Evolutionary conservation across 495 filamentous ascomycete genomes (phyloP), one percentile per base, ranked within the genome.

Genomic region (Penicillium desertorum): DNA sequence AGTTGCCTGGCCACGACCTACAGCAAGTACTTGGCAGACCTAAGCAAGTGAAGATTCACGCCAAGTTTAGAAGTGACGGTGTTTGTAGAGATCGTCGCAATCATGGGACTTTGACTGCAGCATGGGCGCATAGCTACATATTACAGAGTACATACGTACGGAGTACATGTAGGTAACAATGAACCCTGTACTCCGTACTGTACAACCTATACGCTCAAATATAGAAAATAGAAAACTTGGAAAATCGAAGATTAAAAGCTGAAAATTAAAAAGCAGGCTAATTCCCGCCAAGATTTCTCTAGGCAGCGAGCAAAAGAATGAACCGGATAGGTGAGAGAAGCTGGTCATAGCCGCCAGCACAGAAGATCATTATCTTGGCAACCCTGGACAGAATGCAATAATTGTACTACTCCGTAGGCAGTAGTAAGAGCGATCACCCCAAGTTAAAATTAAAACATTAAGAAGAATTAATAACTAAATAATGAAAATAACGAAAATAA

Each of bases 231-330:
- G 39, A 23, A 20, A 23, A 29, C 10, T 4, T 22, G 22, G 14
- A 32, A 45, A 32, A 14, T 29, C 7, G 14, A 32, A 51, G 23
- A 17, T 29, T 8, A 5, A 30, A 23, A n/a, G 25, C 11, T 12
- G 12, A 29, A 47, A 22, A 32, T 34, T 34, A 4, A 22, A 25
- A 22, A 25, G 29, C 42, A 60, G 54, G 37, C 29, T 44, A 45
- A 27, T 42, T 20, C 56, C 46, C n/a, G 64, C 64, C 64, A 67
- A 67, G 64, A 22, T 32, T 56, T 23, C 14, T 19, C 63, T 44
- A 68, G 66, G 66, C 66, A 68, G 45, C 66, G 32, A 59, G 63
- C 52, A 68, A 68, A 68, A 57, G 61, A 46, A 34, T 44, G 45
- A 3, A 43, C 41, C 42, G 55, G 63, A 68, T 66, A 66, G 65